Base-by-base conservation (phyloP, 2,329 filamentous ascomycete genomes). In the Myrmaecium sp. region DNA sequence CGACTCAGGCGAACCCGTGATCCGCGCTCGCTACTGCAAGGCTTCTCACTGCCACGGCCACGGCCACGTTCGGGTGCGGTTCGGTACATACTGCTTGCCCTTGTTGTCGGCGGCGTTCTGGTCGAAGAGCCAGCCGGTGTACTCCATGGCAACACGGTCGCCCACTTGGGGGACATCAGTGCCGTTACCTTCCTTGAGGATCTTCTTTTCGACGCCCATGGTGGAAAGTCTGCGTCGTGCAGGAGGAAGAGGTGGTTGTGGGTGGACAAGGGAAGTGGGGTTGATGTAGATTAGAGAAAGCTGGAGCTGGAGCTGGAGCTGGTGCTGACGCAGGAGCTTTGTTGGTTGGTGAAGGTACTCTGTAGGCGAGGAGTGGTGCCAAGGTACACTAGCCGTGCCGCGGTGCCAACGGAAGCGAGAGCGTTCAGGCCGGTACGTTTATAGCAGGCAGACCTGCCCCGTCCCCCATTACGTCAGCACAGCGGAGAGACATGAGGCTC, bases 41-140 rank as follows among this genome's bases (percentile, higher is more conserved):
- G n/a, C n/a, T n/a, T n/a, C n/a, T n/a, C n/a, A n/a, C n/a, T n/a
- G n/a, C n/a, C n/a, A n/a, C n/a, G n/a, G n/a, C n/a, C n/a, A n/a
- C n/a, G n/a, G n/a, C n/a, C n/a, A n/a, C 18, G 11, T 8, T 20
- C 11, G 7, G 21, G 7, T 23, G 6, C 28, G 8, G n/a, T 9
- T 17, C 19, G n/a, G 29, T 11, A 56, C 74, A 44, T 60, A 92
- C 83, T 82, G 48, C 14, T 52, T 55, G 43, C 84, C 84, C 65
- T 66, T 69, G 38, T 38, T 46, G 36, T 78, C 70, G 44, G 68
- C 61, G 31, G 69, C 62, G 11, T 65, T 54, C 49, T 69, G 56
- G 45, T 91, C 74, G 56, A 76, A 78, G 36, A 95, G 65, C 57
- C 63, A 93, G 43, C 89, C 89, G 21, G 77, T 89, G 66, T 95